Conservation (phyloP, 1,139 yeast species). For the Arxiozyma bovina region DNA sequence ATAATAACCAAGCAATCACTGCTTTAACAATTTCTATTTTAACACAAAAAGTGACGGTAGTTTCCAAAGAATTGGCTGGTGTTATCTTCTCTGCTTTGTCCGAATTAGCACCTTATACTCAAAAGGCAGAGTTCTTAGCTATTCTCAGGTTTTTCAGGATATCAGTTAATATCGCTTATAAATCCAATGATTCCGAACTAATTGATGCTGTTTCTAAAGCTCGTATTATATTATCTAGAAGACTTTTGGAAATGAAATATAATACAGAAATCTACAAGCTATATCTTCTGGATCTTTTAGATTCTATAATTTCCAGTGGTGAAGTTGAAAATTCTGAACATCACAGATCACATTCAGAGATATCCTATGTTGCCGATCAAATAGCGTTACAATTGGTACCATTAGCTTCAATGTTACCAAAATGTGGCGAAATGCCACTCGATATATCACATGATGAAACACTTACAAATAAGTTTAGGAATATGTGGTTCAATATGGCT, state of each 20-base stretch:
- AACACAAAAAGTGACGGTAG: slow-evolving; percentile 62
- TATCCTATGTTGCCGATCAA: slow-evolving; percentile 67
- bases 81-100: slow-evolving; percentile 45
- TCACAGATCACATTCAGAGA: slow-evolving; percentile 73
- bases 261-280: slow-evolving; percentile 42
- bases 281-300: slow-evolving; percentile 59
- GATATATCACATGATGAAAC: slow-evolving; percentile 30
- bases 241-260: slow-evolving; percentile 34
- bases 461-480: slow-evolving; percentile 49
- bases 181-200: slow-evolving; percentile 30
- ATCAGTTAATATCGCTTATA: slow-evolving; percentile 32
- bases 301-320: slow-evolving; percentile 65
- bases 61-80: slow-evolving; percentile 34
- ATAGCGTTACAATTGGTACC: slow-evolving; percentile 64
- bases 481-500: slow-evolving; percentile 90
- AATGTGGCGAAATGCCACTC: slow-evolving; percentile 38
- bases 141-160: slow-evolving; percentile 41
- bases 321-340: slow-evolving; percentile 74
- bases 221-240: slow-evolving; percentile 45
- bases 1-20: slow-evolving; percentile 69
- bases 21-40: slow-evolving; percentile 74
- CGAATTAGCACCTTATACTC: slow-evolving; percentile 43
- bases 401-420: slow-evolving; percentile 65
- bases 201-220: slow-evolving; percentile 39
- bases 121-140: slow-evolving; percentile 45